Evolutionary conservation across 805 yeast genomes (phyloP), one percentile per base, ranked within the genome.

Genomic region (Metschnikowia cubensis): DNA sequence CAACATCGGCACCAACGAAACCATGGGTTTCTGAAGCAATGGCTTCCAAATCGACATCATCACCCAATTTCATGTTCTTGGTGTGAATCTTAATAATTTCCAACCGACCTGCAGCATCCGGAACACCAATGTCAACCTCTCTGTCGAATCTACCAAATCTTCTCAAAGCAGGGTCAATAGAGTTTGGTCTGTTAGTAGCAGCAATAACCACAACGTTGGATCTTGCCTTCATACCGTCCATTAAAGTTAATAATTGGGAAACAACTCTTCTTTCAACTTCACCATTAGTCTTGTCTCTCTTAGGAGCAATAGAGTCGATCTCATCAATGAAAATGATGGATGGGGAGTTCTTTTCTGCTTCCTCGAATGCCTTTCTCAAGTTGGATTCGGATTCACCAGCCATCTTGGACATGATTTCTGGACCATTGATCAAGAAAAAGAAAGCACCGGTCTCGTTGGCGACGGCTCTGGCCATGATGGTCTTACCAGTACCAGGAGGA

Each of bases 181-280:
- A 83, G 73, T 86, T 87, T 57, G 94, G 94, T 70, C 94, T 79
- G 73, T 86, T 86, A 47, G 94, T 94, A 35, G 99, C 99, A 49
- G 99, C 99, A 74, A 94, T 94, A 50, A 94, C 99, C 55, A 94
- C 99, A 61, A 89, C 87, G 67, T 94, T 94, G 37, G 98, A 87
- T 73, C 99, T 85, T n/a, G 98, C 96, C 75, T 92, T 92, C 99
- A 94, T 94, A 79, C 99, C 99, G 68, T 94, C 99, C 99, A 94
- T 94, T 61, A 94, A 80, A 17, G 99, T 94, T 68, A 94, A 82
- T 66, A 94, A 81, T 76, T 94, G 99, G 31, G 98, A 92, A 54
- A 94, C 99, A 50, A 94, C 99, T 77, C 99, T 87, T 77, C 99
- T 85, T 76, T 94, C 99, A 62, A 94, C 99, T 74, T 94, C 99